Evolutionary conservation across 176 grass and related monocot genomes (phyloP), one percentile per base, ranked within the genome.

Genomic region (Ananas comosus): DNA sequence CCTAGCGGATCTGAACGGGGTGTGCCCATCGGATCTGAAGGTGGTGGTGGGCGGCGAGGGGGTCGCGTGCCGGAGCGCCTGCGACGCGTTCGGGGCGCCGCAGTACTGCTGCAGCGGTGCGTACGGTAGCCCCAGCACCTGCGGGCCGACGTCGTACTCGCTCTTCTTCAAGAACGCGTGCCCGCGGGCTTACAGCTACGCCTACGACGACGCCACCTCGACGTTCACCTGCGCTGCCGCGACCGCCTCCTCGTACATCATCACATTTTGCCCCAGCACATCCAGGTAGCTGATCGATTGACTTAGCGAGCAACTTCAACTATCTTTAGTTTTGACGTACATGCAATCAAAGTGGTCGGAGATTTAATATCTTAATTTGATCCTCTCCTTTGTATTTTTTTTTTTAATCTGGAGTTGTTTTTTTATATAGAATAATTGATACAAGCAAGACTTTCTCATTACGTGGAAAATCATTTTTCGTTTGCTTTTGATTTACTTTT

Each of bases 61-160:
- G 9, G 84, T 88, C n/a, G 90, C 90, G 10, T 92, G 90, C 63
- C 83, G 85, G 79, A 92, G 90, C 76, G 90, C 85, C 57, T 92
- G 85, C 73, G 90, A 75, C 28, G 90, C 90, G 66, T 92, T 79
- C 83, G 50, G 64, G 11, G 68, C 64, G 47, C 74, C 82, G 0
- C 76, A 85, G 68, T 82, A 81, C 69, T 96, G 88, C 78, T 96
- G 91, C 83, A 91, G 71, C 64, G 91, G 88, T 42, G 82, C 58
- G 14, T 85, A 72, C 64, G 23, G 33, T 11, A 84, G 12, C n/a
- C 85, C 88, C 1, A 51, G 10, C 56, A 79, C 78, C 24, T 96
- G 91, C 64, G 70, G 67, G 12, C 91, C 88, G 48, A 87, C 88
- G 1, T 12, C 68, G 42, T 87, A 75, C 49, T 87, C 84, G 4